These are phyloP conservation scores for Trichoderma sp. DNA, from an alignment of 2,329 filamentous ascomycete genomes.

Conservation along the genomic window DNA sequence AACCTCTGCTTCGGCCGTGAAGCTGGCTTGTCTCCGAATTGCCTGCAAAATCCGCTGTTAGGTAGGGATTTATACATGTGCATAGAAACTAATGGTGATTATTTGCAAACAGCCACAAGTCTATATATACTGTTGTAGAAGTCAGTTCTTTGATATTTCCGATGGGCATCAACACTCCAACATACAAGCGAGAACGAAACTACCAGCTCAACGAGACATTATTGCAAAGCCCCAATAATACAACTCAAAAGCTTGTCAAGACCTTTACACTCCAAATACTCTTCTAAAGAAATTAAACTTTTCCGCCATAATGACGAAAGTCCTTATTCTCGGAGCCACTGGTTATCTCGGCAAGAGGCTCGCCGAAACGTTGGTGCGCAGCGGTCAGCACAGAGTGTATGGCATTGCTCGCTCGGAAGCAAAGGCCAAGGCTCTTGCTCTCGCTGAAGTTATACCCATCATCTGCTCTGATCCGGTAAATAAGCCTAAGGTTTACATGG, in stretches of 20 bases:
- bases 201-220: not conserved
- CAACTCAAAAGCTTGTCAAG: not conserved
- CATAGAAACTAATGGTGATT: not conserved
- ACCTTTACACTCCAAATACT: not conserved
- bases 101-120: not conserved
- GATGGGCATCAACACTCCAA: not conserved
- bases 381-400: slow-evolving; percentile 23
- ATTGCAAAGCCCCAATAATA: not conserved
- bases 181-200: not conserved
- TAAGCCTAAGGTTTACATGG: slow-evolving; percentile 10
- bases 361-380: slow-evolving; percentile 21
- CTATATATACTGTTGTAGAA: not conserved
- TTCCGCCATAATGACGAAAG: slow-evolving; percentile 21
- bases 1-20: not conserved
- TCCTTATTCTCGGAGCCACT: slow-evolving; percentile 26
- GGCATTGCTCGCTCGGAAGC: slow-evolving; percentile 23
- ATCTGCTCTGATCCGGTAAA: slow-evolving; percentile 25
- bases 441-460: slow-evolving; percentile 24
- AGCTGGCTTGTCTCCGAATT: slow-evolving; percentile 3
- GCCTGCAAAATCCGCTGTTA: not conserved
- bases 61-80: not conserved
- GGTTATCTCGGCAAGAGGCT: slow-evolving; percentile 25
- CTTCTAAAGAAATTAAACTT: too few relatives aligned
- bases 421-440: slow-evolving; percentile 25
- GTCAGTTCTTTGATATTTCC: not conserved